Percentiles rank a stretch among this genome's conserved stretches.
These are phyloP conservation scores for Solanum peruvianum DNA, from an alignment of 257 asterid genomes.

Conservation along the genomic window DNA sequence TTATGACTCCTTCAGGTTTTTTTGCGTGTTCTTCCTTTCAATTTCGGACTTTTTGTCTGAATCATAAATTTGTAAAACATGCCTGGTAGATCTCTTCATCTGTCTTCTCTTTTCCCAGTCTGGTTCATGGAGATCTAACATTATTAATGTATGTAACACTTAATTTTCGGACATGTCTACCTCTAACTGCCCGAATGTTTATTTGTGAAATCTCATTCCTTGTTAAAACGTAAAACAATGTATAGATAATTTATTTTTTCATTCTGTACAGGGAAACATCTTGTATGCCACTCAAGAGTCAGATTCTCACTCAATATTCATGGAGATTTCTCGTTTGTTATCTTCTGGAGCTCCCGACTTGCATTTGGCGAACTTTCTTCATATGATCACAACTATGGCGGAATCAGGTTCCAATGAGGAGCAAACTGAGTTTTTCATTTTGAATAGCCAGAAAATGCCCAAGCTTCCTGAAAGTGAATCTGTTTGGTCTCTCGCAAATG, in stretches of 20 bases:
- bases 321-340: conserved; percentile 67
- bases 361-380: conserved; percentile 90
- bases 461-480: conserved; percentile 55
- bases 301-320: conserved; percentile 58
- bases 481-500: conserved; percentile 49
- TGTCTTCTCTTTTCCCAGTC: background rate
- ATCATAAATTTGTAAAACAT: background rate
- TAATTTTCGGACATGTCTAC: background rate
- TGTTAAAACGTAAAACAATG: background rate
- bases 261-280: conserved; percentile 41
- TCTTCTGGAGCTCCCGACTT: conserved; percentile 43
- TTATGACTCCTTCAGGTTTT: background rate
- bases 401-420: conserved; percentile 76
- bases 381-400: conserved; percentile 71
- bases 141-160: background rate
- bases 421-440: conserved; percentile 69
- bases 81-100: background rate
- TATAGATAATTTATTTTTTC: background rate
- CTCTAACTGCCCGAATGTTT: background rate
- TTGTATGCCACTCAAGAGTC: conserved; percentile 54
- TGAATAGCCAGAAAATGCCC: conserved; percentile 76
- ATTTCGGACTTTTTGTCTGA: background rate
- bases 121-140: background rate
- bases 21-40: background rate
- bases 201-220: background rate